These are phyloP conservation scores for Psilocybe subaeruginosa DNA, from an alignment of 768 basidiomycete species.

Conservation along the genomic window DNA sequence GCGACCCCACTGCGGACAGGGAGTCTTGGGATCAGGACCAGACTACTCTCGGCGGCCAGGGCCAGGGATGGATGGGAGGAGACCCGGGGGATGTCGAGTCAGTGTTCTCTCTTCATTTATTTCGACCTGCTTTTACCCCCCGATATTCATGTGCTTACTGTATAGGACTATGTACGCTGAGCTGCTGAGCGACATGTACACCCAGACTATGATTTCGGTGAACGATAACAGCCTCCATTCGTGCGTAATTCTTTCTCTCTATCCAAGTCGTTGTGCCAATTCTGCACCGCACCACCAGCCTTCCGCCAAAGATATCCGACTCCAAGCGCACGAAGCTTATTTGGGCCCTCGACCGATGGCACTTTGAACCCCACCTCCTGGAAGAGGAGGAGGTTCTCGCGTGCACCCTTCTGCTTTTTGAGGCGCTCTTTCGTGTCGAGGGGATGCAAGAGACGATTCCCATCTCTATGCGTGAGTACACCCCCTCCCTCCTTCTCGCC, in stretches of 20 bases:
- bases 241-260: constrained; percentile 34
- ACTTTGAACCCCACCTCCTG: constrained; percentile 88
- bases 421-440: constrained; percentile 79
- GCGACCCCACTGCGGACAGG: background rate
- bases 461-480: constrained; percentile 58
- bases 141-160: background rate
- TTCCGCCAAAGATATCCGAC: constrained; percentile 46
- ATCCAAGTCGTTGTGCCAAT: background rate
- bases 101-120: constrained; percentile 27
- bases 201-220: constrained; percentile 75
- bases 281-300: constrained; percentile 2
- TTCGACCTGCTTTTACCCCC: background rate
- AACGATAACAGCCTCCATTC: constrained; percentile 50
- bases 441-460: constrained; percentile 65
- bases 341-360: constrained; percentile 73
- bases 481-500: background rate
- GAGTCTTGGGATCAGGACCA: background rate
- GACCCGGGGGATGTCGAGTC: constrained; percentile 52
- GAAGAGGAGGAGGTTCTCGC: constrained; percentile 81
- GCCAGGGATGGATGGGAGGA: constrained; percentile 72
- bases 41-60: constrained; percentile 32
- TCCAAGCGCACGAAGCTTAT: constrained; percentile 67
- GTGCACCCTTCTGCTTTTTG: constrained; percentile 86
- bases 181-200: constrained; percentile 82
- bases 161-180: constrained; percentile 73